A percentile compares a stretch with the other conserved stretches of the same genome.
These are phyloP conservation scores for Beta corolliflora DNA, from an alignment of 179 eudicot species.

Conservation along the genomic window DNA sequence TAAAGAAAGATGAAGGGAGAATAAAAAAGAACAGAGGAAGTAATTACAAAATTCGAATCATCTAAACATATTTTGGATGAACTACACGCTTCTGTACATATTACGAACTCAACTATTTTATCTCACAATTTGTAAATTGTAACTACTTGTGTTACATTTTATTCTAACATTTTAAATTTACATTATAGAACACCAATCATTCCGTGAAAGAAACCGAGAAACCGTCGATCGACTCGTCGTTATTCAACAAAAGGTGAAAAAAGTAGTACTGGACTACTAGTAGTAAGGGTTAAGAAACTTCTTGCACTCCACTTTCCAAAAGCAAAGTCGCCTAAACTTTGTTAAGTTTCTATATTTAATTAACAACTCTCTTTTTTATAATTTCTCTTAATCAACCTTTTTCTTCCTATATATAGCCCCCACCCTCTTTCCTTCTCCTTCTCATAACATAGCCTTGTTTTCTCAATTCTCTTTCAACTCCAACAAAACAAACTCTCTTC, in stretches of 20 bases:
- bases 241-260: conserved; percentile 3
- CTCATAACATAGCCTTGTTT: conserved; percentile 5
- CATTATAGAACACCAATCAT: not conserved
- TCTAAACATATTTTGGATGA: too few species aligned
- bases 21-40: too few species aligned
- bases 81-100: too few species aligned
- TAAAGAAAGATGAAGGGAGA: too few species aligned
- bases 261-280: not conserved
- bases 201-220: not conserved
- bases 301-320: not conserved
- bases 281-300: not conserved
- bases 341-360: not conserved
- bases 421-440: conserved; percentile 21
- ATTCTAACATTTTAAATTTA: not conserved
- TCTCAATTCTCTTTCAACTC: not conserved
- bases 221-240: not conserved
- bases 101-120: too few species aligned
- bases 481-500: not conserved
- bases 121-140: too few species aligned
- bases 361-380: too few species aligned
- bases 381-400: not conserved
- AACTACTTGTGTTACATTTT: not conserved
- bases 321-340: not conserved
- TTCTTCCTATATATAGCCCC: not conserved
- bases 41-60: too few species aligned